phyloP scores from a whole-genome alignment of 352 stramenopile genomes.

The Pythium coloratum region DNA sequence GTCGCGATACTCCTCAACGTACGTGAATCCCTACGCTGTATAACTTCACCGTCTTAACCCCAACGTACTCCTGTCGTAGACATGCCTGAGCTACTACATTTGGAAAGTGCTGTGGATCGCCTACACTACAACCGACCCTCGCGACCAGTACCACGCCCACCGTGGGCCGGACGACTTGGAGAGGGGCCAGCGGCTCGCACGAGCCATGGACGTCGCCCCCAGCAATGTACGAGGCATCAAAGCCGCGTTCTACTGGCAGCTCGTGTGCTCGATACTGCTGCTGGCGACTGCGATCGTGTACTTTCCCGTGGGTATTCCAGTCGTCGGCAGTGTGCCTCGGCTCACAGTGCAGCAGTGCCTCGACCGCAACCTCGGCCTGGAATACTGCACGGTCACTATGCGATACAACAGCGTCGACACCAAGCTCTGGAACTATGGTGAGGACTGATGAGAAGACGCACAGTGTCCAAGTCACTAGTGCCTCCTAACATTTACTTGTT shows the following conservation, averaged over 20 bases:
- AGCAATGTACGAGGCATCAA: slow-evolving; percentile 26
- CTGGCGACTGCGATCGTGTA: slow-evolving; percentile 30
- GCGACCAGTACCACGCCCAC: slow-evolving; percentile 8
- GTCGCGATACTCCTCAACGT: slow-evolving; percentile 42
- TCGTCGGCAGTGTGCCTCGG: slow-evolving; percentile 25
- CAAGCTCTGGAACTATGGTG: slow-evolving; percentile 38
- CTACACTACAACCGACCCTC: not conserved
- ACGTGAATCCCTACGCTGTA: not conserved
- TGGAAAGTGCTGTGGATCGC: slow-evolving; percentile 19
- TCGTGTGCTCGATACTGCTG: slow-evolving; percentile 29
- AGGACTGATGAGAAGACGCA: not conserved
- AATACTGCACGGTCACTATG: slow-evolving; percentile 32
- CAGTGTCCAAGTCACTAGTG: too few relatives aligned
- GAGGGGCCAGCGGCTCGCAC: slow-evolving; percentile 3
- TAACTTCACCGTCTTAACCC: too few relatives aligned
- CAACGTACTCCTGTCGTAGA: slow-evolving; percentile 18
- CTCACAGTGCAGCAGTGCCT: slow-evolving; percentile 33
- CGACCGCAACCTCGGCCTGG: slow-evolving; percentile 15
- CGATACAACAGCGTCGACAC: slow-evolving; percentile 23
- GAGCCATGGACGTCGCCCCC: slow-evolving; percentile 17
- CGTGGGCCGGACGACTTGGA: slow-evolving; percentile 17
- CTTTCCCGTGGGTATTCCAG: slow-evolving; percentile 31
- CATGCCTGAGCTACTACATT: slow-evolving; percentile 40
- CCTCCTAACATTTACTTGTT: not conserved
- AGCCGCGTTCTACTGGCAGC: slow-evolving; percentile 33